Base-by-base conservation (phyloP, 228 moss, liverwort and hornwort species). In the Sphagnum fallax region DNA sequence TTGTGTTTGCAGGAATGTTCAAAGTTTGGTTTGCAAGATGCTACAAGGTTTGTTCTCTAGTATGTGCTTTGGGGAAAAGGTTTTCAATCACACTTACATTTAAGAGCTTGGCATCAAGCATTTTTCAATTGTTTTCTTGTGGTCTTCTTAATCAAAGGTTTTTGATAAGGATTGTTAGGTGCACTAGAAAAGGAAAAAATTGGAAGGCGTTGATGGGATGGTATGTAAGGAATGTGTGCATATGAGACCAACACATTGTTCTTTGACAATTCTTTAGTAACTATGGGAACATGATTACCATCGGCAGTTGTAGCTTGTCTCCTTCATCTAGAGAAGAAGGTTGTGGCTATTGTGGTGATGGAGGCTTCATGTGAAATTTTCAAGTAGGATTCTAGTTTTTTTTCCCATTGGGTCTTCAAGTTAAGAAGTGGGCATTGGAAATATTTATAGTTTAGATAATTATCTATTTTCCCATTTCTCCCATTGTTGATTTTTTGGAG, bases 291-390 rank as follows among this genome's bases (percentile, higher is more conserved):
- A 64, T 92, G 92, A 58, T 67, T 96, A 50, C 95, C 95, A 52
- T 96, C 92, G 62, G 95, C 92, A n/a, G 91, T 92, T 62, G 95
- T 90, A 55, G 86, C 69, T 72, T 81, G 91, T 51, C 67, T 96
- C 55, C 66, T 92, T 75, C 78, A 89, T 50, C 92, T 89, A 52
- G 52, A 89, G 6, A 96, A 85, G 70, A 96, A 92, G 74, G 82
- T 96, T 49, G 76, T 92, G 49, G 91, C 91, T 79, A 89, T 70
- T 96, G 95, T 74, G 92, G 92, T 47, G 95, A 92, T 67, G 91
- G 95, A 71, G 92, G 95, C 51, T 96, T 96, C 74, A 75, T 96
- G 86, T 80, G 92, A 76, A 96, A 92, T 14, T 96, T 92, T n/a
- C 89, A 91, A 80, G 91, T 84, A 78, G 75, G 83, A 52, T 10